Base-by-base conservation (phyloP, 2,329 filamentous ascomycete genomes). In the Paecilomyces formosus region DNA sequence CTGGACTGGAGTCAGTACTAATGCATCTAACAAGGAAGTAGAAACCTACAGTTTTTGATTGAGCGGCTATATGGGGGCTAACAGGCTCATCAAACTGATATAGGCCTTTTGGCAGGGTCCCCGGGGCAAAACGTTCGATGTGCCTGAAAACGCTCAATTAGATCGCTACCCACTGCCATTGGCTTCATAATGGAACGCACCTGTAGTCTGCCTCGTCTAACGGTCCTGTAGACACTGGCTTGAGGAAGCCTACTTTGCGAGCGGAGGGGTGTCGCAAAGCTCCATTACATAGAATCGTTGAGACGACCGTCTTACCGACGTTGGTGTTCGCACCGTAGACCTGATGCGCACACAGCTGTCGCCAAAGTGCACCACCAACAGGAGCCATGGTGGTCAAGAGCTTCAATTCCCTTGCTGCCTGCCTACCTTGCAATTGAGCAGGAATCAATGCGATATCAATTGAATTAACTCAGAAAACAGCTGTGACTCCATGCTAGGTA, bases 251-350 rank as follows among this genome's bases (percentile, higher is more conserved):
- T 1, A 86, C 81, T 21, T 75, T 73, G 53, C 82, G 79, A 21
- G 75, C 66, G 7, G 72, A 59, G 6, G 67, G 68, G 28, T 75
- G 74, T 26, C 74, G 77, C 39, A 74, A 76, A 3, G 86, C 81
- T 8, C 87, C 82, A 61, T 83, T 85, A 70, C 85, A 88, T 3
- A 95, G 78, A 12, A 91, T 74, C 0, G 89, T 91, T 1, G 88
- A 87, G 59, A 92, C 82, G 31, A 95, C 84, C 0, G 90, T 95
- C 78, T 95, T 95, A 63, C 90, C 90, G 26, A 94, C 89, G 63
- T 89, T 85, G 0, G 90, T 94, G 66, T 93, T 94, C 53, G 90
- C 88, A 28, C 90, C 90, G 67, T 89, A 95, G 39, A 95, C 78
- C 72, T 94, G 90, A 65, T 89, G 83, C 12, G 85, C 80, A 61